Evolutionary conservation across 1,284 basidiomycete species (phyloP).

Genomic region (Heimioporus retisporus): DNA sequence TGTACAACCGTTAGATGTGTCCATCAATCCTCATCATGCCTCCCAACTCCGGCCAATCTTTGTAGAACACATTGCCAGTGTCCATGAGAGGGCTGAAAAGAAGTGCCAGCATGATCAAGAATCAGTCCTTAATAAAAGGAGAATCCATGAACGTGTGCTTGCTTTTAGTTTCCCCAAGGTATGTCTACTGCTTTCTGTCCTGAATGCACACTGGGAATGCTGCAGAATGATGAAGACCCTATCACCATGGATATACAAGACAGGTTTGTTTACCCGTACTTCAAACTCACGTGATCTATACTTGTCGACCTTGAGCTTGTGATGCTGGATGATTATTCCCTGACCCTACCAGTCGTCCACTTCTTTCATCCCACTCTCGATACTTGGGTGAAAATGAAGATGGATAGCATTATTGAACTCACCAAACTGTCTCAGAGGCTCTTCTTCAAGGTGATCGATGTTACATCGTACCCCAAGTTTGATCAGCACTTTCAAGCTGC

Average conservation of each 20-base stretch:
- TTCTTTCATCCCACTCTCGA: neutral
- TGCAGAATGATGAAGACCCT: neutral
- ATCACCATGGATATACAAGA: slow-evolving; percentile 6
- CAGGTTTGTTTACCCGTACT: slow-evolving; percentile 10
- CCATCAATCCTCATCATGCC: slow-evolving; percentile 11
- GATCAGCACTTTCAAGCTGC: neutral
- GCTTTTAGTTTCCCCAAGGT: slow-evolving; percentile 4
- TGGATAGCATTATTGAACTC: slow-evolving; percentile 2
- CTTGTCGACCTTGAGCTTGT: neutral
- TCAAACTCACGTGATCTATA: neutral
- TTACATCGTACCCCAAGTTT: slow-evolving; percentile 7
- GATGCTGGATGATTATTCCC: neutral
- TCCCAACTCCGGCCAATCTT: slow-evolving; percentile 10
- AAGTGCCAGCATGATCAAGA: neutral
- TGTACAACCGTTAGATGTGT: neutral
- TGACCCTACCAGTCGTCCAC: neutral
- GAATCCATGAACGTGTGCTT: neutral
- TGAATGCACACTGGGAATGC: neutral
- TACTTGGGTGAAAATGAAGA: slow-evolving; percentile 14
- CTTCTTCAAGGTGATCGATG: slow-evolving; percentile 9
- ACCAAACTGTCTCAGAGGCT: neutral
- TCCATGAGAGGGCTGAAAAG: slow-evolving; percentile 11
- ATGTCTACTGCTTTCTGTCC: neutral
- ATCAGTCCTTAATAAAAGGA: neutral
- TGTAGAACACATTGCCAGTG: slow-evolving; percentile 1